phyloP scores from a whole-genome alignment of 2,329 filamentous ascomycete species.

The Pyrenophora graminea region DNA sequence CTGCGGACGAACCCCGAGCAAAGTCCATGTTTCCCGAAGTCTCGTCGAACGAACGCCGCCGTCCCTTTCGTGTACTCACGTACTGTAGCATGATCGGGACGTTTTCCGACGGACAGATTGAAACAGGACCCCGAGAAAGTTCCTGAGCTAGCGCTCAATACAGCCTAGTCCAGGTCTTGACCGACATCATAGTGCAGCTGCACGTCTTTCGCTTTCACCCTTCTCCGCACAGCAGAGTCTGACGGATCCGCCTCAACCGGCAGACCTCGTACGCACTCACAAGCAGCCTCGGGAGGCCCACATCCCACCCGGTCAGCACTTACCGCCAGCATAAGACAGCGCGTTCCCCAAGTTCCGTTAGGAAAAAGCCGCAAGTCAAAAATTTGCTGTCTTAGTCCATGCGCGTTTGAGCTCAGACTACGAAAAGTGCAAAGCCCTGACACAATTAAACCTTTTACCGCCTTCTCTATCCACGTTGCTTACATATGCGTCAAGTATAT shows the following conservation, averaged over 20 bases:
- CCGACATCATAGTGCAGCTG: conserved; percentile 25
- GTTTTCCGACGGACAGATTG: conserved; percentile 29
- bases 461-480: conserved; percentile 14
- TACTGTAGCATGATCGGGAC: conserved; percentile 3
- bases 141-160: conserved; percentile 3
- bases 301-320: conserved; percentile 12
- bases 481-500: conserved; percentile 25
- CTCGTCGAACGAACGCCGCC: conserved; percentile 25
- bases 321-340: conserved; percentile 27
- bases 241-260: conserved; percentile 20
- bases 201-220: conserved; percentile 12
- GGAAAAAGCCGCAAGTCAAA: conserved; percentile 17
- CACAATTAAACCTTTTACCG: conserved; percentile 21
- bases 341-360: conserved; percentile 23
- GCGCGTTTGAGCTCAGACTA: conserved; percentile 18
- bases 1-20: conserved; percentile 16
- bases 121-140: conserved; percentile 13
- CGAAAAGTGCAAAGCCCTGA: conserved; percentile 27
- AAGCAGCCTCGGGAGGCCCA: conserved; percentile 13
- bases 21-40: conserved; percentile 26
- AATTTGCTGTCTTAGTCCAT: conserved; percentile 9
- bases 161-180: conserved; percentile 13
- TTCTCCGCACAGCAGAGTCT: conserved; percentile 27
- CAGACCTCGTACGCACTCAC: conserved; percentile 3
- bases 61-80: not conserved